Percentiles rank a stretch among this genome's conserved stretches.
Conservation (phyloP, 2,329 filamentous ascomycete species). For the Magnaporthiopsis incrustans region DNA sequence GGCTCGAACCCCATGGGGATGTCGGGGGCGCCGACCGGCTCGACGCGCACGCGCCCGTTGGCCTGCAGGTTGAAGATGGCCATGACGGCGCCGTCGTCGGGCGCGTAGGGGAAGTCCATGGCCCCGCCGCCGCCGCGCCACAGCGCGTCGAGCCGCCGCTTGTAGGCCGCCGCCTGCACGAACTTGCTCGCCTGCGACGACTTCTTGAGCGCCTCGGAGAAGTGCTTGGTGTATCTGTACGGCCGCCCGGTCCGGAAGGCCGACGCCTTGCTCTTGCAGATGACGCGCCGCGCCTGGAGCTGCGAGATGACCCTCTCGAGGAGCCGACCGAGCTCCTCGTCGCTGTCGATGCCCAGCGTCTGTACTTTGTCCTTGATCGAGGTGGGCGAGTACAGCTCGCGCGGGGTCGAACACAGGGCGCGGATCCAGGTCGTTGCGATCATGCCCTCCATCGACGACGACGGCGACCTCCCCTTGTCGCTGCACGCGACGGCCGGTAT, state of each 20-base stretch:
- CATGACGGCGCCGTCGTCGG: constrained; percentile 57
- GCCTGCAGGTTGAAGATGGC: constrained; percentile 59
- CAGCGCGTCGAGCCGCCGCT: constrained; percentile 47
- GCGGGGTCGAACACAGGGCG: constrained; percentile 47
- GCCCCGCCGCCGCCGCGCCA: constrained; percentile 32
- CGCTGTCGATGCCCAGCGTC: constrained; percentile 31
- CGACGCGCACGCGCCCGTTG: constrained; percentile 45
- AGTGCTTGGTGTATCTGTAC: constrained; percentile 54
- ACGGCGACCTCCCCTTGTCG: background rate
- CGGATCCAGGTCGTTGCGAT: constrained; percentile 53
- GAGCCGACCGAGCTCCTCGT: constrained; percentile 28
- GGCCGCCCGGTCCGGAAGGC: constrained; percentile 49
- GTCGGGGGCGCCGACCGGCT: constrained; percentile 45
- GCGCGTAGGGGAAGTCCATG: background rate
- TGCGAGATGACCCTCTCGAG: constrained; percentile 40
- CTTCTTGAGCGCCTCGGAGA: constrained; percentile 49
- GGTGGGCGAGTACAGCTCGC: constrained; percentile 38
- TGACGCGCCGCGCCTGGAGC: constrained; percentile 43
- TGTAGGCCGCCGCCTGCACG: constrained; percentile 50
- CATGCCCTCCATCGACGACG: constrained; percentile 12
- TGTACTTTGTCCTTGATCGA: constrained; percentile 43
- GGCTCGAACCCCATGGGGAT: constrained; percentile 65
- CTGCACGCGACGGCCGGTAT: constrained; percentile 13
- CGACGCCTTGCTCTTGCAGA: constrained; percentile 52
- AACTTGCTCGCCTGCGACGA: constrained; percentile 46